Evolutionary conservation across 306 rosid genomes (phyloP).

Genomic region (Quercus gilva): DNA sequence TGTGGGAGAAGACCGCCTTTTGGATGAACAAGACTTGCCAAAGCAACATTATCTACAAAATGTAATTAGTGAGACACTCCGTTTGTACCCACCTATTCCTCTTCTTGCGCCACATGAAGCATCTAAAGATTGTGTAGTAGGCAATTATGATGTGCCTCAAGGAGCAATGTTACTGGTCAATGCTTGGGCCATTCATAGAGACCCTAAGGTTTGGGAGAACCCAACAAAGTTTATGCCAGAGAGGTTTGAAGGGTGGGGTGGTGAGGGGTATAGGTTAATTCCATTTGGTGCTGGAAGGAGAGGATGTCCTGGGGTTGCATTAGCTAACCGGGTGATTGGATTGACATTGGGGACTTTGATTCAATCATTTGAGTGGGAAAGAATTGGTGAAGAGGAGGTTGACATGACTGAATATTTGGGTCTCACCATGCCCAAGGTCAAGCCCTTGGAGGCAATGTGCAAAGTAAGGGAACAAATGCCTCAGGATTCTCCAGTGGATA

Average conservation of each 20-base stretch:
- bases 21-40: conserved; percentile 28
- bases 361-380: conserved; percentile 36
- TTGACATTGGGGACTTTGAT: conserved; percentile 23
- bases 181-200: conserved; percentile 44
- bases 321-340: conserved; percentile 6
- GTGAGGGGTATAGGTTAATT: conserved; percentile 14
- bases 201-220: conserved; percentile 27
- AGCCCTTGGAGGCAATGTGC: conserved; percentile 36
- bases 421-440: conserved; percentile 16
- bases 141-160: conserved; percentile 35
- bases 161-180: conserved; percentile 43
- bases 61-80: conserved; percentile 37
- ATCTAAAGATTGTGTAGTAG: conserved; percentile 19
- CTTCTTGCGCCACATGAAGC: conserved; percentile 40
- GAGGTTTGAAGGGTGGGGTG: conserved; percentile 27
- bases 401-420: conserved; percentile 34
- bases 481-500: no score
- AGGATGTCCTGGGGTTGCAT: conserved; percentile 17
- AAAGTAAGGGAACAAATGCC: background rate
- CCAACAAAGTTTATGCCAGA: conserved; percentile 31
- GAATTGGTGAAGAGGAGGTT: background rate
- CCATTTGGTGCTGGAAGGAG: conserved; percentile 24
- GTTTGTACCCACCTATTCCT: conserved; percentile 35
- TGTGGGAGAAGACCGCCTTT: conserved; percentile 5
- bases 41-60: conserved; percentile 22